Evolutionary conservation across 768 basidiomycete species (phyloP), one percentile per base, ranked within the genome.

Genomic region (Boletellus sp.): DNA sequence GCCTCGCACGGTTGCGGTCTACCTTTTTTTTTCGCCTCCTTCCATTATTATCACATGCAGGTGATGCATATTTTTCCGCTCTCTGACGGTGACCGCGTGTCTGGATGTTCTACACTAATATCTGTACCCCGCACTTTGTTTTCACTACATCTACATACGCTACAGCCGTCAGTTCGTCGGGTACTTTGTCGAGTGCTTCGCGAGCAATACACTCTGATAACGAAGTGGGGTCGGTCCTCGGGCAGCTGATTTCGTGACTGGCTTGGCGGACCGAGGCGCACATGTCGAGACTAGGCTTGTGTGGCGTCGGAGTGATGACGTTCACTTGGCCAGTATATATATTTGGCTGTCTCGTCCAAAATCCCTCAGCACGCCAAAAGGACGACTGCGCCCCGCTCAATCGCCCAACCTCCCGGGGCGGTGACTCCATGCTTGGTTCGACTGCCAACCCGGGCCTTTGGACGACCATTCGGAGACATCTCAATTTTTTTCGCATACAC

Each of bases 401-500:
- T 6, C 16, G n/a, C n/a, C n/a, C n/a, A 1, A 17, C 23, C 15
- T 5, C 15, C 34, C 2, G 23, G 22, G 15, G 35, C 24, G 2
- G 13, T 16, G 24, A 10, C 10, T n/a, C n/a, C n/a, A 63, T 62
- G 60, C 23, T 39, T n/a, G 32, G 8, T 15, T 16, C 26, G 31
- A 45, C 11, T 47, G 50, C 46, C 22, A 28, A 15, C 22, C 47
- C 45, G 15, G 45, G 54, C n/a, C 15, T 61, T 22, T 64, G 67
- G 55, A 42, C 42, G 28, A 49, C 50, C 23, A 32, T 79, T 16
- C 63, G 67, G 46, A 69, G 71, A 49, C 70, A 80, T 47, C 81
- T 87, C 61, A 87, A 87, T 61, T 86, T 86, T 57, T 86, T 78
- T 57, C 76, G 85, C 6, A 61, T 81, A 44, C 83, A 85, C 55